These are phyloP conservation scores for Phytophthora agathidicida DNA, from an alignment of 352 stramenopile species.

Conservation along the genomic window DNA sequence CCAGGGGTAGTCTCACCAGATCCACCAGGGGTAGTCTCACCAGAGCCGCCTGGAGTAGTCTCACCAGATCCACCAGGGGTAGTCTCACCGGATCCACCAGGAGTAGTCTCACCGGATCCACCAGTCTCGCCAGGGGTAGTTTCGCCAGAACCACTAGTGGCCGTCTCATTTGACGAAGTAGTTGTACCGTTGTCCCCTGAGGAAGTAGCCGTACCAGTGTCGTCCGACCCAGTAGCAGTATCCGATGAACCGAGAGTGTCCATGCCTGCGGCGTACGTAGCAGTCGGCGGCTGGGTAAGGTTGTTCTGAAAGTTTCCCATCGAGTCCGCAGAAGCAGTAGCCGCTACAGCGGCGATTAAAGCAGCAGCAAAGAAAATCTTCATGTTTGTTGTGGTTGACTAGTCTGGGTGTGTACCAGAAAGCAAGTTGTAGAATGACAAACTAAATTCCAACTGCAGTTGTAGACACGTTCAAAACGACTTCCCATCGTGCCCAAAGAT, in stretches of 20 bases:
- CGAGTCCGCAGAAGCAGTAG: slow-evolving; percentile 23
- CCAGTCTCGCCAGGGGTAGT: too few relatives aligned
- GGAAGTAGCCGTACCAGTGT: neutral
- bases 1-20: slow-evolving; percentile 4
- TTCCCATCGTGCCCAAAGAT: slow-evolving; percentile 30
- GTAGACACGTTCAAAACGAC: neutral
- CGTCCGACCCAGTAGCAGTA: slow-evolving; percentile 9
- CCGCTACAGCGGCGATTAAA: slow-evolving; percentile 20
- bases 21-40: neutral
- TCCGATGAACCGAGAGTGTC: slow-evolving; percentile 15
- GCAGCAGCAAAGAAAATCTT: slow-evolving; percentile 27
- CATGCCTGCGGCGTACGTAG: slow-evolving; percentile 18
- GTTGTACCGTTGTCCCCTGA: slow-evolving; percentile 2
- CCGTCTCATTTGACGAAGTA: neutral
- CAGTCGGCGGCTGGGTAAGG: slow-evolving; percentile 10
- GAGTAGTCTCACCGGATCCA: neutral
- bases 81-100: neutral
- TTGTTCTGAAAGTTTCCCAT: slow-evolving; percentile 20
- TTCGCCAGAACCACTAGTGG: neutral
- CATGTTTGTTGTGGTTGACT: slow-evolving; percentile 19
- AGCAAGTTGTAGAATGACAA: slow-evolving; percentile 34
- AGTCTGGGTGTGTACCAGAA: slow-evolving; percentile 20
- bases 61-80: neutral
- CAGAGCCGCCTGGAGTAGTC: slow-evolving; percentile 2
- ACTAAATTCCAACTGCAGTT: neutral